These are phyloP conservation scores for Leishmania guyanensis DNA, from an alignment of 208 protist species.

Conservation along the genomic window DNA sequence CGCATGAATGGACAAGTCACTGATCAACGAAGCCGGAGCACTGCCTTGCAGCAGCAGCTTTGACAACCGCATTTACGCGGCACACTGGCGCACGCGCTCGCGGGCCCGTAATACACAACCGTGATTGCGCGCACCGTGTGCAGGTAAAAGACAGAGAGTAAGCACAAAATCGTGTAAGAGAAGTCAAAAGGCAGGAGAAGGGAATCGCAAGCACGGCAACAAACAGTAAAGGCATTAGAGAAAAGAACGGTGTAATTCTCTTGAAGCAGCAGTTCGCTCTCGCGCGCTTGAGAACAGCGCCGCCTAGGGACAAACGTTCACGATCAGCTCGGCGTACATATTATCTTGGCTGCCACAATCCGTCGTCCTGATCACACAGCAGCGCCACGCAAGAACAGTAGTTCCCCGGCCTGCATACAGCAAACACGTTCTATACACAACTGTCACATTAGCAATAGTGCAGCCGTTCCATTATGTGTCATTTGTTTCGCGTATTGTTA, in stretches of 20 bases:
- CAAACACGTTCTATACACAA: neutral
- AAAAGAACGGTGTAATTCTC: neutral
- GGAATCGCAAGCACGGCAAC: neutral
- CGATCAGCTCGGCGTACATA: neutral
- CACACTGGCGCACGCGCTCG: neutral
- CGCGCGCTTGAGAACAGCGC: neutral
- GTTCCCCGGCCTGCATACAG: neutral
- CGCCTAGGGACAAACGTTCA: neutral
- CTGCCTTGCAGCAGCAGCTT: neutral
- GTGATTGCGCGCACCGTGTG: neutral
- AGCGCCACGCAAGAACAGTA: neutral
- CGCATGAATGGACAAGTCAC: constrained; percentile 55
- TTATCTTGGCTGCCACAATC: neutral
- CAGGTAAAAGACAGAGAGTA: constrained; percentile 18
- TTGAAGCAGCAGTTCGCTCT: neutral
- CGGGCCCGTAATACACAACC: neutral
- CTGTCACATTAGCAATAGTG: neutral
- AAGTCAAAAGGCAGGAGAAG: neutral
- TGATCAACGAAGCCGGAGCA: neutral
- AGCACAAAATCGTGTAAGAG: constrained; percentile 4
- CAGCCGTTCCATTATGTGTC: neutral
- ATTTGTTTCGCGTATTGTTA: neutral
- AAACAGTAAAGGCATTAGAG: neutral
- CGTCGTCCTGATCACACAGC: neutral
- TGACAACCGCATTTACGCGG: neutral